Conservation (phyloP, 83 land plant genomes). For the Picea mariana region DNA sequence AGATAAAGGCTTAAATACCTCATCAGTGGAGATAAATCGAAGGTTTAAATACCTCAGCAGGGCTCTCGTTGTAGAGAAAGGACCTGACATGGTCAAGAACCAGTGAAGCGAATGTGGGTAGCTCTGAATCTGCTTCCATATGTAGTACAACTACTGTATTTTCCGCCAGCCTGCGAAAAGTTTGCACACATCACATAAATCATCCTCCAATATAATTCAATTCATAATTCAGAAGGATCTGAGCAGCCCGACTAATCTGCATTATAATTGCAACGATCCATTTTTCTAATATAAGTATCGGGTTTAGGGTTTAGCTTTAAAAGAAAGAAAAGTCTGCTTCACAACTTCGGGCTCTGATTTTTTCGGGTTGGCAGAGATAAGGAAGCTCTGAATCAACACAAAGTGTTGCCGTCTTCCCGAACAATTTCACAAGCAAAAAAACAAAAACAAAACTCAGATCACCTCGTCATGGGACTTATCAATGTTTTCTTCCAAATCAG, state of each 20-base stretch:
- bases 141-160: neutral
- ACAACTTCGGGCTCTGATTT: too few relatives aligned
- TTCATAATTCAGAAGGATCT: too few relatives aligned
- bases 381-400: constrained; percentile 7
- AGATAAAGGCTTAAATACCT: neutral
- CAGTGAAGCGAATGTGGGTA: constrained; percentile 12
- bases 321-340: neutral
- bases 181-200: neutral
- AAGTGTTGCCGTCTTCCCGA: too few relatives aligned
- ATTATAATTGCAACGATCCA: too few relatives aligned
- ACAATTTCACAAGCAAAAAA: too few relatives aligned
- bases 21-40: neutral
- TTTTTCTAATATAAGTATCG: too few relatives aligned
- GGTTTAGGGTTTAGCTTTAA: too few relatives aligned
- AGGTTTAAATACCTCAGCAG: neutral
- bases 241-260: too few relatives aligned
- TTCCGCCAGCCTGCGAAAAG: neutral
- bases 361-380: constrained; percentile 2
- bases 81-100: neutral
- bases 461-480: too few relatives aligned
- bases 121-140: neutral
- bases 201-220: too few relatives aligned
- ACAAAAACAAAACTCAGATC: too few relatives aligned
- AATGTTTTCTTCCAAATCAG: too few relatives aligned
- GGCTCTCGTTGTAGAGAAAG: constrained; percentile 3